Evolutionary conservation across 306 rosid genomes (phyloP).

Genomic region (Sicyos edulis): DNA sequence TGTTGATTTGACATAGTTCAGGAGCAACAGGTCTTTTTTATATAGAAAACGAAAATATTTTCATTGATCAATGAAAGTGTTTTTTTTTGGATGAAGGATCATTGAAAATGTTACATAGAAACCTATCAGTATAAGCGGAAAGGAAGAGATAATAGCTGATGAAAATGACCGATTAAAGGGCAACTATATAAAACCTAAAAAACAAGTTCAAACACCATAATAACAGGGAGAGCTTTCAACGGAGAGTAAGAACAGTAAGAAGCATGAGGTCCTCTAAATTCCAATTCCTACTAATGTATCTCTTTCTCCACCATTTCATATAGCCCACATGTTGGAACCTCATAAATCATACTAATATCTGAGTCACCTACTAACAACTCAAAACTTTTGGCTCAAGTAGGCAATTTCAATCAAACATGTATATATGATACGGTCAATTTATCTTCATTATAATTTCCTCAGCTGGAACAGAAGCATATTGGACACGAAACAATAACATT

Average conservation of each 20-base stretch:
- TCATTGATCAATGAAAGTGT: too few relatives aligned
- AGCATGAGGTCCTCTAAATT: too few relatives aligned
- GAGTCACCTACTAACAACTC: background rate
- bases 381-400: background rate
- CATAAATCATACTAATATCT: background rate
- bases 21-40: background rate
- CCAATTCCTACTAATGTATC: background rate
- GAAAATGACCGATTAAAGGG: too few relatives aligned
- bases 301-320: background rate
- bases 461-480: background rate
- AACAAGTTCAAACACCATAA: too few relatives aligned
- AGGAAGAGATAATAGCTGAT: too few relatives aligned
- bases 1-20: background rate
- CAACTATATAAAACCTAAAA: too few relatives aligned
- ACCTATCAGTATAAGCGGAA: too few relatives aligned
- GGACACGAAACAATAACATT: background rate
- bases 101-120: too few relatives aligned
- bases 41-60: too few relatives aligned
- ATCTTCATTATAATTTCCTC: background rate
- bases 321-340: background rate
- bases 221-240: too few relatives aligned
- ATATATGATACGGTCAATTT: background rate
- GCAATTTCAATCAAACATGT: background rate
- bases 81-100: too few relatives aligned
- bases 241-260: too few relatives aligned